These are phyloP conservation scores for Escovopsis weberi DNA, from an alignment of 2,329 filamentous ascomycete species.

Conservation along the genomic window DNA sequence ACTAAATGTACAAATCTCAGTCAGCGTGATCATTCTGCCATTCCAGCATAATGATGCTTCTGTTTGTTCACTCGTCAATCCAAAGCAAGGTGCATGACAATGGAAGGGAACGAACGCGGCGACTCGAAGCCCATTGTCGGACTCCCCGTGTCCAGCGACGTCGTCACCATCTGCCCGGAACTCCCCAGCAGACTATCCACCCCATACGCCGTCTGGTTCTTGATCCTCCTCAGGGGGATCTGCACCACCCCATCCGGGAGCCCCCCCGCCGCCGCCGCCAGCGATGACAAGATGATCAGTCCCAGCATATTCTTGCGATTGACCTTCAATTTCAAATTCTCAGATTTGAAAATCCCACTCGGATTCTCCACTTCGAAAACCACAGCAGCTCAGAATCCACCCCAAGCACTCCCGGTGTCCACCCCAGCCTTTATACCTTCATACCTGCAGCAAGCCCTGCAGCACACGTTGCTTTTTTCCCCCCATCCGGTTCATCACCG, in stretches of 20 bases:
- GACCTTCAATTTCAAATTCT: no score
- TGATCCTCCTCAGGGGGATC: constrained; percentile 5
- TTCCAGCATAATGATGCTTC: no score
- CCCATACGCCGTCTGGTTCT: constrained; percentile 6
- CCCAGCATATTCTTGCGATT: neutral
- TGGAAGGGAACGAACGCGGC: neutral
- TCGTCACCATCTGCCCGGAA: constrained; percentile 4
- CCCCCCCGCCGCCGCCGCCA: neutral
- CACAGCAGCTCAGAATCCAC: no score
- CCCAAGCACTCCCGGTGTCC: no score
- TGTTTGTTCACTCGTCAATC: no score
- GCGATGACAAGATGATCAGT: neutral
- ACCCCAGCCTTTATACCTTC: no score
- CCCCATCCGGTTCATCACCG: no score
- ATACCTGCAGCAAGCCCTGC: no score
- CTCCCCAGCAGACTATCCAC: constrained; percentile 5
- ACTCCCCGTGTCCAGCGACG: constrained; percentile 6
- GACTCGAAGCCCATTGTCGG: constrained; percentile 6
- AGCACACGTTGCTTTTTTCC: no score
- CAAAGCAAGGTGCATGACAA: no score
- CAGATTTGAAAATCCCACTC: no score
- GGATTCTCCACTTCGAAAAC: no score
- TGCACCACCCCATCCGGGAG: constrained; percentile 4
- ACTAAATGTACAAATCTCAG: neutral
- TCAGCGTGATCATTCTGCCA: neutral